These are phyloP conservation scores for Fereydounia khargensis DNA, from an alignment of 1,284 basidiomycete species.

Conservation along the genomic window DNA sequence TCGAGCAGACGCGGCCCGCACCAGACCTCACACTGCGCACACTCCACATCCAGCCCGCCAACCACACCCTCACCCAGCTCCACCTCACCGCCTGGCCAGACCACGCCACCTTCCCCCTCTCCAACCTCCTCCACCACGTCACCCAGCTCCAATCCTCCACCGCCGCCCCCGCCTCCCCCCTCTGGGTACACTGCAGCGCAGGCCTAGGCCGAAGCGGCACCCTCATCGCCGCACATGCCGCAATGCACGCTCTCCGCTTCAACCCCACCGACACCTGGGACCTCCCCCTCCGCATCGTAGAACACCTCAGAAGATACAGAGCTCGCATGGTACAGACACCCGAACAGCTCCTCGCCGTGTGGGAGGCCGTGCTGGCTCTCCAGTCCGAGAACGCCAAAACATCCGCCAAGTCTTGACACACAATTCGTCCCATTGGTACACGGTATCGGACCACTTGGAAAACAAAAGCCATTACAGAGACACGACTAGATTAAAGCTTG, in stretches of 20 bases:
- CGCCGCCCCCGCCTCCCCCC: constrained; percentile 62
- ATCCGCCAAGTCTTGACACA: too few relatives aligned
- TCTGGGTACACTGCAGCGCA: constrained; percentile 72
- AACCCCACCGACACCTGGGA: constrained; percentile 5
- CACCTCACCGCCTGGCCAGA: constrained; percentile 78
- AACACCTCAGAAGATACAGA: constrained; percentile 34
- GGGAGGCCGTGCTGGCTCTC: constrained; percentile 1
- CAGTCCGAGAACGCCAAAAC: too few relatives aligned
- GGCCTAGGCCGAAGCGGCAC: constrained; percentile 61
- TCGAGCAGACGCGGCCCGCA: constrained; percentile 6
- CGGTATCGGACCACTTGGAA: too few relatives aligned
- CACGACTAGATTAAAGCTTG: constrained; percentile 14
- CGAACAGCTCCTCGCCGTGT: constrained; percentile 34
- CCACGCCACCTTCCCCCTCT: constrained; percentile 67
- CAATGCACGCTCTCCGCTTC: constrained; percentile 8
- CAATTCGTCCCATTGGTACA: too few relatives aligned
- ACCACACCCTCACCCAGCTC: constrained; percentile 62
- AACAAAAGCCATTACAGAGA: too few relatives aligned
- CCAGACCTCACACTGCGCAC: constrained; percentile 7
- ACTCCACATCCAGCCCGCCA: constrained; percentile 3
- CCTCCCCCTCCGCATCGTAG: constrained; percentile 25
- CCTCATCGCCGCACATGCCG: constrained; percentile 60
- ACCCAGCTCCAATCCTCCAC: constrained; percentile 17
- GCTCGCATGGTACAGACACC: constrained; percentile 45
- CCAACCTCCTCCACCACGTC: constrained; percentile 29